phyloP scores from a whole-genome alignment of 352 stramenopile genomes.

The Pythium sukuiense region DNA sequence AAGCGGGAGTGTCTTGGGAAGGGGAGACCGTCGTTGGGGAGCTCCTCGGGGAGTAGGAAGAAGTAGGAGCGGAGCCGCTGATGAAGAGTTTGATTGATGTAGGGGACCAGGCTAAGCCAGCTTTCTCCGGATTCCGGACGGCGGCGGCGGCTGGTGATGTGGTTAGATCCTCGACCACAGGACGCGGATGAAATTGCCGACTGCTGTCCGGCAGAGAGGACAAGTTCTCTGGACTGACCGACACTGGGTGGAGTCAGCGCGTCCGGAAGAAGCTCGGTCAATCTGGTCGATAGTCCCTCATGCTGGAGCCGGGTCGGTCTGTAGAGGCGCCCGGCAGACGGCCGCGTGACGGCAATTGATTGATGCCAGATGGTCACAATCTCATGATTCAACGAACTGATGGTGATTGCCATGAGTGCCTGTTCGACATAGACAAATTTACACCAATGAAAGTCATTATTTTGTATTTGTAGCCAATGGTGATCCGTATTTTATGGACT shows the following conservation, averaged over 20 bases:
- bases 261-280: not conserved
- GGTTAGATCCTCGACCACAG: constrained; percentile 1
- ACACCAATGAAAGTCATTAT: constrained; percentile 7
- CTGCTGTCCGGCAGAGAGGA: constrained; percentile 13
- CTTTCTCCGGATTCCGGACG: constrained; percentile 7
- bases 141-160: constrained; percentile 5
- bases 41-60: not conserved
- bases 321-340: constrained; percentile 1
- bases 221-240: not conserved
- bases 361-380: constrained; percentile 15
- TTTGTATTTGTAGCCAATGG: constrained; percentile 10
- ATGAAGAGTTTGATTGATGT: not conserved
- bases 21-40: not conserved
- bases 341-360: constrained; percentile 13
- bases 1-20: not conserved
- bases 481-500: not conserved
- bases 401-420: constrained; percentile 6
- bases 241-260: constrained; percentile 1
- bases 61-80: constrained; percentile 1
- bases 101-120: constrained; percentile 1
- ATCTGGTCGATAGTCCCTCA: constrained; percentile 6
- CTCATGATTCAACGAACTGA: constrained; percentile 6
- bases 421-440: constrained; percentile 14
- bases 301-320: not conserved
- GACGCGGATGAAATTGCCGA: constrained; percentile 19